phyloP scores from a whole-genome alignment of 108 stramenopile genomes.

The Pseudonitzschia pungens region DNA sequence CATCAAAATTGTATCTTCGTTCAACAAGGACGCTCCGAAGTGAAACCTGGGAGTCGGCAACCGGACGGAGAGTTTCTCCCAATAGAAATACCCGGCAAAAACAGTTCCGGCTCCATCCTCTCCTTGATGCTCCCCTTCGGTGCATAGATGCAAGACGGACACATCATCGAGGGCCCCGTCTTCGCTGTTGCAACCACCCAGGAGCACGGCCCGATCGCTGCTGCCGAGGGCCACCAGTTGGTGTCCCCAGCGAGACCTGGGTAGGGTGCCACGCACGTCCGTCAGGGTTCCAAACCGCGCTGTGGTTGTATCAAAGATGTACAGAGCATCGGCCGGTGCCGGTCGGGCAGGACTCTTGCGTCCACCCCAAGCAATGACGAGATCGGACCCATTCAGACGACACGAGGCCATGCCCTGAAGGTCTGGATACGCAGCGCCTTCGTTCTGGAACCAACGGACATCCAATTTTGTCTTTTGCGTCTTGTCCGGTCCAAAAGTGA shows the following conservation, averaged over 20 bases:
- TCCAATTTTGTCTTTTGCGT: not conserved
- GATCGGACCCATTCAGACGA: slow-evolving; percentile 9
- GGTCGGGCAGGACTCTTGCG: slow-evolving; percentile 40
- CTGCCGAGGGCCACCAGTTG: slow-evolving; percentile 47
- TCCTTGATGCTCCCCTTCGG: not conserved
- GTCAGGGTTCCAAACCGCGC: slow-evolving; percentile 7
- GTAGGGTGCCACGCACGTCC: slow-evolving; percentile 41
- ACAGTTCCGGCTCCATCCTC: not conserved
- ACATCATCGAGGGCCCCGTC: slow-evolving; percentile 33
- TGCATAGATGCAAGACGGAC: slow-evolving; percentile 21
- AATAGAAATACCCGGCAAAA: not conserved
- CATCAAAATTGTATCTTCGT: slow-evolving; percentile 3
- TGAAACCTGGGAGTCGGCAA: slow-evolving; percentile 25
- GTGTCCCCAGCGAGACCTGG: slow-evolving; percentile 75
- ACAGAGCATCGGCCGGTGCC: slow-evolving; percentile 25
- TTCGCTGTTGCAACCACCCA: slow-evolving; percentile 8
- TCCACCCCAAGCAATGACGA: slow-evolving; percentile 49
- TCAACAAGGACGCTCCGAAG: not conserved
- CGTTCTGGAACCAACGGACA: slow-evolving; percentile 1
- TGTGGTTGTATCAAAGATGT: slow-evolving; percentile 6
- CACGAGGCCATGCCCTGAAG: slow-evolving; percentile 35
- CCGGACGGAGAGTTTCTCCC: not conserved
- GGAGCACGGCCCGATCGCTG: slow-evolving; percentile 4
- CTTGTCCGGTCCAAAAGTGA: not conserved
- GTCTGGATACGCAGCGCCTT: slow-evolving; percentile 15